A percentile compares a stretch with the other conserved stretches of the same genome.
Conservation (phyloP, 2,329 filamentous ascomycete species). For the Scytalidium sp. region DNA sequence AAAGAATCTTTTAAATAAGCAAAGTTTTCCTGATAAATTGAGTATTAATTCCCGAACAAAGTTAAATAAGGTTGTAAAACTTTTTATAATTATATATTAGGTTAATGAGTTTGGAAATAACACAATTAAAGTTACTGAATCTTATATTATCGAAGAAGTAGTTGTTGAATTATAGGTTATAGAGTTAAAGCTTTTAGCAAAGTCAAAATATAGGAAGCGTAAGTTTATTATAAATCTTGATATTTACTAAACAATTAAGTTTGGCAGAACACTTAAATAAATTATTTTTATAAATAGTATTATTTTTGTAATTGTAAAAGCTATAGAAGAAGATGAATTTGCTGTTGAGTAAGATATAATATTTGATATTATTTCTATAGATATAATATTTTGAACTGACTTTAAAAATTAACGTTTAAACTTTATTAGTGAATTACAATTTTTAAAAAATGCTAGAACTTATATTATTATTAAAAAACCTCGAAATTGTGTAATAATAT, state of each 20-base stretch:
- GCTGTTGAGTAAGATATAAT: neutral
- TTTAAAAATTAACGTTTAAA: neutral
- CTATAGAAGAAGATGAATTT: neutral
- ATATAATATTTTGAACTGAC: neutral
- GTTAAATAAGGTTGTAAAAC: neutral
- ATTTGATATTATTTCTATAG: neutral
- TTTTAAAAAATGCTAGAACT: neutral
- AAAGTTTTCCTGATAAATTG: neutral
- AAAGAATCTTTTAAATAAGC: neutral
- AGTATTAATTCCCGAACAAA: neutral
- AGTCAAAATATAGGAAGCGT: neutral
- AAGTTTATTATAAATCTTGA: neutral
- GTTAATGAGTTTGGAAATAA: no score
- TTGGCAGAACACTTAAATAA: neutral
- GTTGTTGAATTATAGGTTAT: neutral
- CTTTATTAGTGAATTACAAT: neutral
- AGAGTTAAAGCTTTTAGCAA: neutral
- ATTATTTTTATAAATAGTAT: neutral
- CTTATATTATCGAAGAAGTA: no score
- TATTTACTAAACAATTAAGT: neutral
- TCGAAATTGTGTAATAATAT: neutral
- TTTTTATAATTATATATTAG: neutral
- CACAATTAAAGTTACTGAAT: no score
- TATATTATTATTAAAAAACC: neutral
- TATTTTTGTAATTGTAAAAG: neutral